A percentile compares a stretch with the other conserved stretches of the same genome.
phyloP scores from a whole-genome alignment of 371 early-diverging fungal genomes.

The Mucor sp. region DNA sequence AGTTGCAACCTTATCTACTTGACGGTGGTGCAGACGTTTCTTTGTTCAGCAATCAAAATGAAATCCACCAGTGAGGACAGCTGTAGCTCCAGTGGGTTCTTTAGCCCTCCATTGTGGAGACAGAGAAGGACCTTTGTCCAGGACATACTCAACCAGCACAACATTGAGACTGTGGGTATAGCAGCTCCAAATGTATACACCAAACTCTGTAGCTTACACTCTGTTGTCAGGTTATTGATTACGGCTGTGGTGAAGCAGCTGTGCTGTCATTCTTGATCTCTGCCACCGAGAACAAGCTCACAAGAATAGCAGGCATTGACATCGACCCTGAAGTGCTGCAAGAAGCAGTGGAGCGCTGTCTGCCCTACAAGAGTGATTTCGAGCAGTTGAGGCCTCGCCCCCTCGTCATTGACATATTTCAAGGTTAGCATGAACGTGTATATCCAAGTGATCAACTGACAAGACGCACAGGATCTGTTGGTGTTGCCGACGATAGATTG shows the following conservation, averaged over 20 bases:
- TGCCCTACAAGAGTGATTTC: slow-evolving; percentile 57
- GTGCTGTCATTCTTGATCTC: slow-evolving; percentile 60
- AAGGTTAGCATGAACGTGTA: slow-evolving; percentile 34
- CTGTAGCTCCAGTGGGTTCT: not conserved
- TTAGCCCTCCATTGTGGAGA: slow-evolving; percentile 22
- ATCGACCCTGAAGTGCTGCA: slow-evolving; percentile 40
- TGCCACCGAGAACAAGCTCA: slow-evolving; percentile 40
- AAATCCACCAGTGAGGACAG: not conserved
- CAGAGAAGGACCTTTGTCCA: slow-evolving; percentile 15
- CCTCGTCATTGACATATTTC: slow-evolving; percentile 55
- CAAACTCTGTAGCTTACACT: not conserved
- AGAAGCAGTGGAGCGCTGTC: slow-evolving; percentile 50
- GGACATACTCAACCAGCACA: not conserved
- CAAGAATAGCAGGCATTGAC: slow-evolving; percentile 67
- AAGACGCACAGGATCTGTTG: slow-evolving; percentile 46
- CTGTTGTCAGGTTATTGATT: slow-evolving; percentile 60
- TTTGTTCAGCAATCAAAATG: not conserved
- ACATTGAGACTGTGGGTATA: slow-evolving; percentile 8
- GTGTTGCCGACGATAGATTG: slow-evolving; percentile 44
- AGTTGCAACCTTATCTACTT: no score
- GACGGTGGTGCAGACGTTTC: not conserved
- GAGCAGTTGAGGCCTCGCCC: slow-evolving; percentile 46
- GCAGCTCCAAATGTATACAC: not conserved
- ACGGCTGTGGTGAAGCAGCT: slow-evolving; percentile 79
- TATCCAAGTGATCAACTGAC: not conserved